Conservation (phyloP, 345 rosid species). For the Streptanthus diversifolius region DNA sequence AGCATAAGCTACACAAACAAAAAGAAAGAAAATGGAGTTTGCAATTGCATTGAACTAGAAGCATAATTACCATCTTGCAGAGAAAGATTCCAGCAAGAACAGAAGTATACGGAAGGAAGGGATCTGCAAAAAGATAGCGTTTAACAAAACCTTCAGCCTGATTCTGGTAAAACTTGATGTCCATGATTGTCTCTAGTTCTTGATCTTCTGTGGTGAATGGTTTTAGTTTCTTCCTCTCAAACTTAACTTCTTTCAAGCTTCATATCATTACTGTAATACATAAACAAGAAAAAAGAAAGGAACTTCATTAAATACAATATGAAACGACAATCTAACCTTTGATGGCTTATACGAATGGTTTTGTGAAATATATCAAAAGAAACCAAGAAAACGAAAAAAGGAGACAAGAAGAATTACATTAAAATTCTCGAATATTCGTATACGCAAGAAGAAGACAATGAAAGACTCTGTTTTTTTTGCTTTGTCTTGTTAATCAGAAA, state of each 20-base stretch:
- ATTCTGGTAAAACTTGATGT: constrained; percentile 58
- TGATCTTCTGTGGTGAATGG: background rate
- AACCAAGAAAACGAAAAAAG: background rate
- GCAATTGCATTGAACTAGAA: background rate
- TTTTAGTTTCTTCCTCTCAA: background rate
- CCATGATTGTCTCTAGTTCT: constrained; percentile 38
- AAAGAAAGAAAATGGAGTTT: background rate
- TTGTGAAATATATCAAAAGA: constrained; percentile 6
- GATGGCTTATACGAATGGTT: background rate
- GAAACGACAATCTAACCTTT: background rate
- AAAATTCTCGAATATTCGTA: constrained; percentile 1
- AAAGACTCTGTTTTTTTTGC: background rate
- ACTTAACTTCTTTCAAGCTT: constrained; percentile 12
- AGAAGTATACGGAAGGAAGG: constrained; percentile 73
- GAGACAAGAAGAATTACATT: background rate
- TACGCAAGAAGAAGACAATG: background rate
- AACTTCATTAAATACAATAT: background rate
- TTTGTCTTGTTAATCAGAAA: background rate
- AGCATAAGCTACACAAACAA: background rate
- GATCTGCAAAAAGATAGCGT: constrained; percentile 57
- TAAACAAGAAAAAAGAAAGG: background rate
- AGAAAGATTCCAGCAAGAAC: constrained; percentile 64
- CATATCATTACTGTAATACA: constrained; percentile 5
- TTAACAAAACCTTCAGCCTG: constrained; percentile 63
- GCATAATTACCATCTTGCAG: constrained; percentile 71